These are phyloP conservation scores for Teunomyces aglyptinius DNA, from an alignment of 805 yeast species.

Conservation along the genomic window DNA sequence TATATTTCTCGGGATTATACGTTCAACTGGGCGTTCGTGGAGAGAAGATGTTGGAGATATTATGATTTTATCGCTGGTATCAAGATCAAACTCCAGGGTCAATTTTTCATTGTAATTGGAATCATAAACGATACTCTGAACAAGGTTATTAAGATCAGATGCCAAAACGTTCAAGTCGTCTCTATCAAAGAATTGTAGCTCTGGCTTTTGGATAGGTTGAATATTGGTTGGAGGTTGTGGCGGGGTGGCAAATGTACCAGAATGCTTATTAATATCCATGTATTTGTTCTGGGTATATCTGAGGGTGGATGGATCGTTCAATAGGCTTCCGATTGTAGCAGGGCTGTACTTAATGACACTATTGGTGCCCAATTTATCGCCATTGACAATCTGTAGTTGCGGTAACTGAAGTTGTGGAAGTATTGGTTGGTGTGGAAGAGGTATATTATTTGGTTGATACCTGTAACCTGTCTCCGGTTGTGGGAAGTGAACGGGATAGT, in stretches of 20 bases:
- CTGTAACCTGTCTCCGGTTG: background rate
- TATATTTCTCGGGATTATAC: constrained; percentile 16
- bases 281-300: background rate
- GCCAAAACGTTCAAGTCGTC: constrained; percentile 38
- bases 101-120: constrained; percentile 22
- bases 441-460: background rate
- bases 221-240: background rate
- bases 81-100: constrained; percentile 1
- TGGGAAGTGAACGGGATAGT: background rate
- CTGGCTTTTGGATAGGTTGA: constrained; percentile 1
- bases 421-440: background rate
- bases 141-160: constrained; percentile 39
- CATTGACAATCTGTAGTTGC: background rate
- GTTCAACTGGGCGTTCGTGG: constrained; percentile 10
- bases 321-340: constrained; percentile 9
- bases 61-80: background rate
- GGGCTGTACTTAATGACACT: constrained; percentile 6
- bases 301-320: constrained; percentile 7
- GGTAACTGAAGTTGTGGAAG: background rate
- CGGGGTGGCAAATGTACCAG: background rate
- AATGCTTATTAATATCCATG: background rate
- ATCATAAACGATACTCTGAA: constrained; percentile 36
- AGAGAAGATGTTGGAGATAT: constrained; percentile 3
- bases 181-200: constrained; percentile 17
- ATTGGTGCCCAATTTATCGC: background rate